Evolutionary conservation across 2,329 filamentous ascomycete species (phyloP).

Genomic region (Aureobasidium sp.): DNA sequence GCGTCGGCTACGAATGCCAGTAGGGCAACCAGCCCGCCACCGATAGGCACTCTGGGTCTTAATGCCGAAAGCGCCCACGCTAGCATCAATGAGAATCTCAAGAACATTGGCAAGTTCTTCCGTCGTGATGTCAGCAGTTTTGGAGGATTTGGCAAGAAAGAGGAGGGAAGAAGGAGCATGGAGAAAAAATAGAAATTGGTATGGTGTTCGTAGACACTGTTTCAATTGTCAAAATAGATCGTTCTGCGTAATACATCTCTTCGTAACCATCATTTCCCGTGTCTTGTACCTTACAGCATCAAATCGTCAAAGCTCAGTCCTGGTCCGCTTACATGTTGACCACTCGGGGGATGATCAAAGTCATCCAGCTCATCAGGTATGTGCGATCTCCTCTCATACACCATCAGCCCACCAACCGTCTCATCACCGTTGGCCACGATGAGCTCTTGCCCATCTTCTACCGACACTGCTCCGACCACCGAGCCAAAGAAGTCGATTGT

Average conservation of each 20-base stretch:
- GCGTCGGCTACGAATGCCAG: conserved; percentile 19
- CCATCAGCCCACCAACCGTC: conserved; percentile 53
- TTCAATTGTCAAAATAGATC: background rate
- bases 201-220: background rate
- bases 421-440: conserved; percentile 59
- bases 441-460: conserved; percentile 59
- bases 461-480: conserved; percentile 59
- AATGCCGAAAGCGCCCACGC: conserved; percentile 15
- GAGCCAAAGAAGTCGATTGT: conserved; percentile 67
- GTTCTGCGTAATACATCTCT: conserved; percentile 4
- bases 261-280: conserved; percentile 2
- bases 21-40: conserved; percentile 23
- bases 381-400: conserved; percentile 3
- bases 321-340: background rate
- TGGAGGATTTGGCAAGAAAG: conserved; percentile 55
- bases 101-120: conserved; percentile 96
- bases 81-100: conserved; percentile 79
- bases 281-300: conserved; percentile 3
- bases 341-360: background rate
- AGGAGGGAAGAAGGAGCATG: conserved; percentile 14
- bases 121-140: conserved; percentile 69
- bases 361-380: background rate
- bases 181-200: conserved; percentile 6
- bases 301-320: background rate
- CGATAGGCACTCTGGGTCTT: conserved; percentile 20